Evolutionary conservation across 2,329 filamentous ascomycete genomes (phyloP).

Genomic region (Coniochaeta sp.): DNA sequence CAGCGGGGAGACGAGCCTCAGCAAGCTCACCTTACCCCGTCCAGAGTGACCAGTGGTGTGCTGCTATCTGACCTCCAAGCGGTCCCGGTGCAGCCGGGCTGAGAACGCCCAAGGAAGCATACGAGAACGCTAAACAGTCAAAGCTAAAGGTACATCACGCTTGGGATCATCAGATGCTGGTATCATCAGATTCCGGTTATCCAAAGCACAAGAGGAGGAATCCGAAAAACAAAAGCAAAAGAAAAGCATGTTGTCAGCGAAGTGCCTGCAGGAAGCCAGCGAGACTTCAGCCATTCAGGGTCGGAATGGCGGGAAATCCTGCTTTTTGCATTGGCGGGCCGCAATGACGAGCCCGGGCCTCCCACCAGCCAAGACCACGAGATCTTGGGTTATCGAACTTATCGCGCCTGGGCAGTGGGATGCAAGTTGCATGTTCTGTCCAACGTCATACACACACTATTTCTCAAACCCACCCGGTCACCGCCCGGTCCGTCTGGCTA

Average conservation of each 20-base stretch:
- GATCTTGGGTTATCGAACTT: background rate
- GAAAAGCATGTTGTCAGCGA: background rate
- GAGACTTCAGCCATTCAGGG: background rate
- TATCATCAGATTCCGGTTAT: no score
- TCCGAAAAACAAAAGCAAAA: background rate
- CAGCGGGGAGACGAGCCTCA: background rate
- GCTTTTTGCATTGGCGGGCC: conserved; percentile 4
- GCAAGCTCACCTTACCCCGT: background rate
- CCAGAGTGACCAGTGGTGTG: no score
- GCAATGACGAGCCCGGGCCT: background rate
- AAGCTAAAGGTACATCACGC: no score
- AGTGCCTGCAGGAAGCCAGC: conserved; percentile 1
- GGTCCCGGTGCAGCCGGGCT: no score
- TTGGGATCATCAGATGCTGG: background rate
- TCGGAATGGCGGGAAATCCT: background rate
- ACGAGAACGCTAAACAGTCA: no score
- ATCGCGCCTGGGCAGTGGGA: conserved; percentile 1
- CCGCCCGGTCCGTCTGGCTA: conserved; percentile 6
- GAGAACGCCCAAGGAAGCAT: no score
- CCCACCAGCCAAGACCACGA: background rate
- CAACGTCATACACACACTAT: conserved; percentile 3
- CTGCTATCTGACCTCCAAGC: no score
- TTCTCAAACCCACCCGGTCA: conserved; percentile 1
- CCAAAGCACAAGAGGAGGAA: no score
- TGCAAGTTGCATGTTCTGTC: background rate